Evolutionary conservation across 306 rosid species (phyloP), one percentile per base, ranked within the genome.

Genomic region (Corylus avellana): DNA sequence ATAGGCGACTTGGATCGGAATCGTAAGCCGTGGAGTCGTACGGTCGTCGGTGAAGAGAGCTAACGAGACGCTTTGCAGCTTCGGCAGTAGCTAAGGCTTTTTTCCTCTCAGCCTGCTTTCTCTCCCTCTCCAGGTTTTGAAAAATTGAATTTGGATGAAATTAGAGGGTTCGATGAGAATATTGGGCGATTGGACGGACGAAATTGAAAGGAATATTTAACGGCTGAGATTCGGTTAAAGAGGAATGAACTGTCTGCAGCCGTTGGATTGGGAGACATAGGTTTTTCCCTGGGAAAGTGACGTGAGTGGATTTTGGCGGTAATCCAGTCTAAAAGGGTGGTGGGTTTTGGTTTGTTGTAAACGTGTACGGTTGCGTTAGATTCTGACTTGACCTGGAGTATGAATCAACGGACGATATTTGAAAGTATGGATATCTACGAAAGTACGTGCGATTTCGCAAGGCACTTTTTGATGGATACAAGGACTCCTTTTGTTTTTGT

Each of bases 301-400:
- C 59, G 81, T 32, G 25, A 79, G 79, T 25, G 61, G 79, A 83
- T 83, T 92, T 90, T 90, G 92, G 97, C 97, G 97, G 86, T 87
- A 92, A 90, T 73, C 61, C 55, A 84, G 17, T 81, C 79, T 62
- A 51, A 53, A 51, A 39, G 35, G 48, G 69, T 69, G 32, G 35
- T 62, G 70, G 62, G 42, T 54, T 48, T 42, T 50, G 32, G 42
- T 67, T 42, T 8, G 67, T 35, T 27, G 42, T 67, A 78, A 80
- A 88, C 86, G 85, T 84, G 91, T 80, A 82, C 80, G 87, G 83
- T 12, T 12, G 3, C 16, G 4, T 18, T 48, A 16, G 78, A 48
- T 1, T 29, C 16, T 64, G 77, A 62, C 77, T 76, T 56, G 55
- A 55, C 81, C 17, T 7, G n/a, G 61, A 42, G 37, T 25, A 4